A percentile compares a stretch with the other conserved stretches of the same genome.
phyloP scores from a whole-genome alignment of 2,329 filamentous ascomycete genomes.

The Plenodomus tracheiphilus region DNA sequence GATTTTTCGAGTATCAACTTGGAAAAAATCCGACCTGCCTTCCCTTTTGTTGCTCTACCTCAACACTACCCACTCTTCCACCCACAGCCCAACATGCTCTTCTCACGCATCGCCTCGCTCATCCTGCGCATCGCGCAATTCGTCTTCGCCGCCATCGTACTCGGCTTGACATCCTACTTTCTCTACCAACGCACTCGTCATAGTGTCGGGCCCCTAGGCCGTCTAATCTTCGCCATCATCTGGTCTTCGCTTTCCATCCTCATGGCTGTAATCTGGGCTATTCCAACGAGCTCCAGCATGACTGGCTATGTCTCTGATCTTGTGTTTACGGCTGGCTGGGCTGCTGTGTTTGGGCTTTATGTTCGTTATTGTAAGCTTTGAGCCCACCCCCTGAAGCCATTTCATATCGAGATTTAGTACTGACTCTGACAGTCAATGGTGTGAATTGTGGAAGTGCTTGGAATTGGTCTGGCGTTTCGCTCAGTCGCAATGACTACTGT shows the following conservation, averaged over 20 bases:
- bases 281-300: constrained; percentile 70
- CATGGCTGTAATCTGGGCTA: constrained; percentile 70
- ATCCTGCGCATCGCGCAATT: constrained; percentile 66
- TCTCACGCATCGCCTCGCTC: constrained; percentile 58
- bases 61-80: background rate
- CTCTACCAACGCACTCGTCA: constrained; percentile 34
- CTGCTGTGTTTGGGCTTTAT: constrained; percentile 51
- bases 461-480: constrained; percentile 60
- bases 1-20: too few relatives aligned
- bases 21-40: too few relatives aligned
- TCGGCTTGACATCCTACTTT: constrained; percentile 29
- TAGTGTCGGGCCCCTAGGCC: constrained; percentile 60
- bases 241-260: constrained; percentile 71
- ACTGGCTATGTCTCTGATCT: constrained; percentile 73
- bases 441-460: constrained; percentile 33
- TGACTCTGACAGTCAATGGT: constrained; percentile 9
- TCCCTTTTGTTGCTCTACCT: background rate
- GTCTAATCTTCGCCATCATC: constrained; percentile 76
- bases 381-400: background rate
- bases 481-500: constrained; percentile 54
- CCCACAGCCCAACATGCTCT: constrained; percentile 24
- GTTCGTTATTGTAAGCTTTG: constrained; percentile 22
- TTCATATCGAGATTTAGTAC: background rate
- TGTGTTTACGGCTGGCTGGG: constrained; percentile 68
- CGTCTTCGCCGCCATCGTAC: constrained; percentile 67